Evolutionary conservation across 169 alveolate genomes (phyloP).

Genomic region (Cryptosporidium sp.): DNA sequence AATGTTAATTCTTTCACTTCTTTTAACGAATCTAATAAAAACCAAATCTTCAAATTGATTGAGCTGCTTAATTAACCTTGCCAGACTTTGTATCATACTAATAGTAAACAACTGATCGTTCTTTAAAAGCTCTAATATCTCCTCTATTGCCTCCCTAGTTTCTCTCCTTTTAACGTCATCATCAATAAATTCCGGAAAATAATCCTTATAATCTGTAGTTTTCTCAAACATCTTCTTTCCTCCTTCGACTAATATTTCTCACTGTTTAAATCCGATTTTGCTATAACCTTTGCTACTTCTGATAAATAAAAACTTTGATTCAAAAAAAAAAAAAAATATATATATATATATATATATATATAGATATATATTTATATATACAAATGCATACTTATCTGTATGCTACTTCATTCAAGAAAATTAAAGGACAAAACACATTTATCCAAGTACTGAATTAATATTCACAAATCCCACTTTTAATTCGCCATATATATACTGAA

Average conservation of each 20-base stretch:
- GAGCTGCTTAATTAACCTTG: constrained; percentile 15
- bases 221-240: constrained; percentile 31
- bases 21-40: constrained; percentile 19
- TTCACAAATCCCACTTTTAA: background rate
- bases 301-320: background rate
- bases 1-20: constrained; percentile 12
- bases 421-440: background rate
- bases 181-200: constrained; percentile 42
- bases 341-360: too few species aligned
- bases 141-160: constrained; percentile 24
- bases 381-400: too few species aligned
- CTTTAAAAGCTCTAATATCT: constrained; percentile 16
- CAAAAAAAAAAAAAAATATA: too few species aligned
- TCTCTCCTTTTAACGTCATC: constrained; percentile 29
- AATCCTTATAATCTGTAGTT: constrained; percentile 54
- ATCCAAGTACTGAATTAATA: background rate
- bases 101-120: background rate
- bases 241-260: background rate
- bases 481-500: too few species aligned
- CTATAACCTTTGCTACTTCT: background rate
- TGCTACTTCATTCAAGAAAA: too few species aligned
- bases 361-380: too few species aligned
- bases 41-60: constrained; percentile 44
- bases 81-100: background rate
- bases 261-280: background rate